Evolutionary conservation across 345 rosid species (phyloP).

Genomic region (Rubroshorea leprosula): DNA sequence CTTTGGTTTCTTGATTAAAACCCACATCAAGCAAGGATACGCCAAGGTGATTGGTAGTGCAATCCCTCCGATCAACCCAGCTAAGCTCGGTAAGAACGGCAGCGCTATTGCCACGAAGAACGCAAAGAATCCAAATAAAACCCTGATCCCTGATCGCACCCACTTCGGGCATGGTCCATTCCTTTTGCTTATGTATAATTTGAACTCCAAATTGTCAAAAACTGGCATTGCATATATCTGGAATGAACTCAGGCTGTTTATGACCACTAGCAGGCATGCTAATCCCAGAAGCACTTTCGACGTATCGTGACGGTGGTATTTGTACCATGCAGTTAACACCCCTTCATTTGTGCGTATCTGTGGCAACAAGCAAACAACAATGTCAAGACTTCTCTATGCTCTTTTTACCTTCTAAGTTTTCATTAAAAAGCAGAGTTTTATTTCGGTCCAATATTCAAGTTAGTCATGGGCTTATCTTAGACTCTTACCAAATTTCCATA

Average conservation of each 20-base stretch:
- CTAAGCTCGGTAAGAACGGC: conserved; percentile 53
- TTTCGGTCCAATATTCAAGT: background rate
- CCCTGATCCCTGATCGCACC: conserved; percentile 36
- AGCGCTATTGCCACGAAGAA: conserved; percentile 48
- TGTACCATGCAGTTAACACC: conserved; percentile 37
- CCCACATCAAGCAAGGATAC: conserved; percentile 60
- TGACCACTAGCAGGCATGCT: conserved; percentile 40
- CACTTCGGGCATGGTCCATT: conserved; percentile 47
- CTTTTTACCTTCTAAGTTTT: too few relatives aligned
- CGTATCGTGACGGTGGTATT: conserved; percentile 26
- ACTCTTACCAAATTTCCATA: conserved; percentile 43
- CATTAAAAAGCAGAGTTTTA: too few relatives aligned
- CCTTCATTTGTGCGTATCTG: conserved; percentile 41
- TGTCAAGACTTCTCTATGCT: too few relatives aligned
- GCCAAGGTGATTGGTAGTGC: conserved; percentile 49
- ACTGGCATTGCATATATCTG: conserved; percentile 65
- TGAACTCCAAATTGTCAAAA: conserved; percentile 48
- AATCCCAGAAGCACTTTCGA: conserved; percentile 33
- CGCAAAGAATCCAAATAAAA: conserved; percentile 39
- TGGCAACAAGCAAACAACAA: background rate
- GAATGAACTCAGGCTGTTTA: conserved; percentile 49
- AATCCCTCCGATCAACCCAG: conserved; percentile 49
- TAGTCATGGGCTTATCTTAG: background rate
- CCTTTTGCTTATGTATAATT: conserved; percentile 31
- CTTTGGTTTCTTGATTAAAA: conserved; percentile 35